Conservation (phyloP, 2,329 filamentous ascomycete genomes). For the Chaetomiaceae sp. region DNA sequence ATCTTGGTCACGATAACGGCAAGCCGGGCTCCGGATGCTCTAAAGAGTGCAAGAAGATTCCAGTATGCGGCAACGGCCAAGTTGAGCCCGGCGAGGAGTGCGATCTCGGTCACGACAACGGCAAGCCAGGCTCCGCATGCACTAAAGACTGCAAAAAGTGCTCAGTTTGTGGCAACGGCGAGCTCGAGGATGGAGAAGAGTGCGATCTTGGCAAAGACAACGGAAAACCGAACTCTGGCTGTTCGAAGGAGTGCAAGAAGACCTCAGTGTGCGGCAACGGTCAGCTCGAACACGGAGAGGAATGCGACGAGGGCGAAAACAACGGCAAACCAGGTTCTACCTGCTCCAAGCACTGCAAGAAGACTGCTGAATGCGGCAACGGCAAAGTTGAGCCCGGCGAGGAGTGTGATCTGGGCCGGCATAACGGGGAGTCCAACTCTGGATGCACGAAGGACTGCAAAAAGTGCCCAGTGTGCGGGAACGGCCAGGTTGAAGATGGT, state of each 20-base stretch:
- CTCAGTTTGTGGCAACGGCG: background rate
- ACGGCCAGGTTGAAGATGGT: background rate
- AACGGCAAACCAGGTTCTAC: conserved; percentile 10
- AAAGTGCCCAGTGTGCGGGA: background rate
- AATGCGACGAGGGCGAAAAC: background rate
- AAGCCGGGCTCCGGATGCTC: conserved; percentile 2
- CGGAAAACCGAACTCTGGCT: background rate
- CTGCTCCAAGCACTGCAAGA: conserved; percentile 8
- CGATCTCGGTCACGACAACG: conserved; percentile 2
- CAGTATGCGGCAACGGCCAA: background rate
- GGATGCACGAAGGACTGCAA: background rate
- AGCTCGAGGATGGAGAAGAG: background rate
- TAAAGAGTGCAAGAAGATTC: background rate
- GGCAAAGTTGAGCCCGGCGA: conserved; percentile 8
- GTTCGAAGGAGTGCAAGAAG: conserved; percentile 1
- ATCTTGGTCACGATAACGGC: conserved; percentile 8
- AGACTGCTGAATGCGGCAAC: background rate
- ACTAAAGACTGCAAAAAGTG: background rate
- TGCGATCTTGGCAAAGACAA: background rate
- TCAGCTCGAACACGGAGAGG: background rate
- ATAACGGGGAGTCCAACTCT: background rate
- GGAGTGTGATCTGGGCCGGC: background rate
- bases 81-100: conserved; percentile 1
- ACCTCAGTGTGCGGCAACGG: background rate
- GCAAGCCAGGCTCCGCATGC: background rate